Evolutionary conservation across 2,329 filamentous ascomycete genomes (phyloP), one percentile per base, ranked within the genome.

Genomic region (Magnaporthales sp.): DNA sequence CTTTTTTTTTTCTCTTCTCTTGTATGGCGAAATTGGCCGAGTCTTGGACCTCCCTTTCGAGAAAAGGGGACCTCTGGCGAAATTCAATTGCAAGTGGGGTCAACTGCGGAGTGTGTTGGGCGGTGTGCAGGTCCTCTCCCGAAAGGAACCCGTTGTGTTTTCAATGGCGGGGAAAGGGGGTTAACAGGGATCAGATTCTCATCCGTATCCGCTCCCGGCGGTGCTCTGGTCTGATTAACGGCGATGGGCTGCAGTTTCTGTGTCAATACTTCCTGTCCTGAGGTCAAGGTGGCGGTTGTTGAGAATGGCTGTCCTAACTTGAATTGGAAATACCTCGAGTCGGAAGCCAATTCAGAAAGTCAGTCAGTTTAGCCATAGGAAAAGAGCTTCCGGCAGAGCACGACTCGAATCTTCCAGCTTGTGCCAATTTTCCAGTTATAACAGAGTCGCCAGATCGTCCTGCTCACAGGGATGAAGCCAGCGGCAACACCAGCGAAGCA

Each of bases 31-130:
- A 60, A 60, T 60, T 60, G 56, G 56, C 56, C 26, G 56, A 27
- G 56, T 29, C 56, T 60, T 60, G 56, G 56, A 60, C 26, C 22
- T 60, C 56, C 56, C 56, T 60, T 60, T 60, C 24, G 24, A 60
- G 56, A 60, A 60, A 58, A 60, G 56, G 56, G 56, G 56, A 60
- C 56, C 56, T 60, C 56, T 60, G 56, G 56, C 56, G 56, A 60
- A 60, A 60, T 60, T 60, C 56, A 24, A 26, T 27, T 60, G 13
- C n/a, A 29, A 60, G 56, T 60, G 56, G 56, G 56, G 56, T 60
- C 56, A 5, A 5, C 24, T 60, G 56, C 56, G 56, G 56, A 60
- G 56, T 27, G 56, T 22, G 19, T 60, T 27, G 56, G 56, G 56
- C 56, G 56, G 56, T 60, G 56, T 27, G 56, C 56, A 60, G 26